These are phyloP conservation scores for Primulina eburnea DNA, from an alignment of 257 asterid species.

Conservation along the genomic window DNA sequence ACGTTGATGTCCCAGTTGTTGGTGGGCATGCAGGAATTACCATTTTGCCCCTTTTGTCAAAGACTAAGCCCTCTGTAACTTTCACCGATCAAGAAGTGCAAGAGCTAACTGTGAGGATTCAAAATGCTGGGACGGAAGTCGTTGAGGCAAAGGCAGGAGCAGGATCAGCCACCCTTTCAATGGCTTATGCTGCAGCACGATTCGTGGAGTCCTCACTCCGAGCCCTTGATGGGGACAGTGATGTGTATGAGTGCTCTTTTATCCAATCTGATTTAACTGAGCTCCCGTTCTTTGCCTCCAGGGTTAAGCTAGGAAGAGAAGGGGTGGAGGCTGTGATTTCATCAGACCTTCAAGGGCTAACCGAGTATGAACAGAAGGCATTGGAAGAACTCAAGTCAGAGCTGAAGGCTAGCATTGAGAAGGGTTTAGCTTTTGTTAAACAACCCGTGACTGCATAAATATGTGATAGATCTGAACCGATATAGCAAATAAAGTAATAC, in stretches of 20 bases:
- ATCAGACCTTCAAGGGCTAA: slow-evolving; percentile 5
- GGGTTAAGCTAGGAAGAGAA: slow-evolving; percentile 9
- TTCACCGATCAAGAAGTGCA: background rate
- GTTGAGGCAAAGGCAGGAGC: background rate
- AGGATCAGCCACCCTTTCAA: background rate
- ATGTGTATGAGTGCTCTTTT: background rate
- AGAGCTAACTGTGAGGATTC: background rate
- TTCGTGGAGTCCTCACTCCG: background rate
- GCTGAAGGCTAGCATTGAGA: slow-evolving; percentile 1
- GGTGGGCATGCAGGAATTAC: background rate
- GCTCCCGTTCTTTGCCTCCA: slow-evolving; percentile 18
- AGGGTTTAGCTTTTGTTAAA: background rate
- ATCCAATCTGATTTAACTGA: slow-evolving; percentile 13
- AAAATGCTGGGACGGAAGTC: background rate
- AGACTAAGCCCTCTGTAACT: background rate
- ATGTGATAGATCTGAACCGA: background rate
- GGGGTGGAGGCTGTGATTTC: slow-evolving; percentile 20
- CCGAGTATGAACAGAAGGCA: slow-evolving; percentile 10
- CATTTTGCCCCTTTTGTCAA: background rate
- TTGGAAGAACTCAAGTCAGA: slow-evolving; percentile 15
- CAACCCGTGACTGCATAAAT: background rate
- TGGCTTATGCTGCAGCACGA: background rate
- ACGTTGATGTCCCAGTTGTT: background rate
- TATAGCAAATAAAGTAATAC: background rate
- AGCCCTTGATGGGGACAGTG: background rate